Evolutionary conservation across 768 basidiomycete genomes (phyloP), one percentile per base, ranked within the genome.

Genomic region (Pisolithus tinctorius): DNA sequence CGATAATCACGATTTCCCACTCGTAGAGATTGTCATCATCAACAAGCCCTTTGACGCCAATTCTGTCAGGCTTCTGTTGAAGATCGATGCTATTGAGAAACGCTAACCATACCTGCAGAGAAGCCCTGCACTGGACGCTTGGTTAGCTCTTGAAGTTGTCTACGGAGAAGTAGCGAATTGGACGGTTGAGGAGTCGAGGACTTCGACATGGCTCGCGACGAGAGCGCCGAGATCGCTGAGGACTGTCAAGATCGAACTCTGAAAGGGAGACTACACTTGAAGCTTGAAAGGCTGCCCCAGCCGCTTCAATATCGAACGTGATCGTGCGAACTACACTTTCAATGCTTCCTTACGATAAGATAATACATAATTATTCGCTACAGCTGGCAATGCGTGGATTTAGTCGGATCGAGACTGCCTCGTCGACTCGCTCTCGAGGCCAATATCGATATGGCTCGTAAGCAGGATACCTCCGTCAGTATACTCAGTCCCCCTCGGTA

Each of bases 51-150:
- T 62, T 61, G 61, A 57, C 55, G 60, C 58, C 47, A 62, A 63
- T 53, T 59, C 60, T 64, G 57, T 68, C 63, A 70, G 66, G 62
- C 56, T 58, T 59, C 62, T 52, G 61, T 63, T 64, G 60, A 62
- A 65, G 54, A 63, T 60, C 58, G 45, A 65, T 63, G 63, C 64
- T 60, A 55, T 49, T 49, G 47, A 54, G 50, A 42, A 42, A 65
- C 36, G 29, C 39, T 59, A 56, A 50, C 61, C 73, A 59, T 63
- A 88, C 89, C 89, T 71, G 94, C 95, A 31, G 92, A 94, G 74
- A 99, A 98, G 6, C 95, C 95, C 63, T 96, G 90, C 4, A 97
- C 92, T 2, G 95, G 95, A 45, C 76, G 82, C 71, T 97, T 97
- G 30, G 85, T 90, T 55, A 99, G 81, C 63, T 96, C 95, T 10